phyloP scores from a whole-genome alignment of 1,284 basidiomycete genomes.

The Fereydounia khargensis region DNA sequence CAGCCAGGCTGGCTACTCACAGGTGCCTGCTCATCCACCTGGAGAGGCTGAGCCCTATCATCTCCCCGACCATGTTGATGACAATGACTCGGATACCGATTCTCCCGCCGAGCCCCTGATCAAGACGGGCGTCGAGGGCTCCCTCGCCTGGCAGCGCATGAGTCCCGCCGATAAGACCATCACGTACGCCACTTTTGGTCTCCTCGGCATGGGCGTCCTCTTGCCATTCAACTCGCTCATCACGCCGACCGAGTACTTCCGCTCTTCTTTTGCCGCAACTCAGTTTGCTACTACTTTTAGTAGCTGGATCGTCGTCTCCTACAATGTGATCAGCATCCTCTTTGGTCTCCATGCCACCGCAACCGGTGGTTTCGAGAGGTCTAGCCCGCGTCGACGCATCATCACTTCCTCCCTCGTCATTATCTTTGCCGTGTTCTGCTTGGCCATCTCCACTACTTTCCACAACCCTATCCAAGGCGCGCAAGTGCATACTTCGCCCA shows the following conservation, averaged over 20 bases:
- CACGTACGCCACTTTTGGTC: constrained; percentile 31
- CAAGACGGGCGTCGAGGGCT: constrained; percentile 29
- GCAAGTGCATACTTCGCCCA: constrained; percentile 1
- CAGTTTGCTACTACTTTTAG: constrained; percentile 35
- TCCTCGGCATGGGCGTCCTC: constrained; percentile 30
- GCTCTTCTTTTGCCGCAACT: constrained; percentile 29
- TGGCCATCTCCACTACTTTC: constrained; percentile 22
- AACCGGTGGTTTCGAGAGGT: constrained; percentile 30
- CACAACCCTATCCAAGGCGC: background rate
- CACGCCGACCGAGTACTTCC: constrained; percentile 50
- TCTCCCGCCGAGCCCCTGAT: constrained; percentile 18
- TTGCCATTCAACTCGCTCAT: constrained; percentile 48
- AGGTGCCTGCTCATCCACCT: no score
- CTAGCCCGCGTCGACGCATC: constrained; percentile 21
- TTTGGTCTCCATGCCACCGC: constrained; percentile 39
- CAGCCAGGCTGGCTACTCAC: no score
- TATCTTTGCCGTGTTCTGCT: constrained; percentile 19
- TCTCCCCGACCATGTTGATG: background rate
- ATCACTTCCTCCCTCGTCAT: constrained; percentile 18
- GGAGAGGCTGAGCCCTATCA: background rate
- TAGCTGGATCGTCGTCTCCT: constrained; percentile 45
- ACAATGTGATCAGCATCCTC: constrained; percentile 43
- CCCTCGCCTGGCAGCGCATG: constrained; percentile 28
- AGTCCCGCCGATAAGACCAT: constrained; percentile 6
- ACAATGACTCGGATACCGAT: background rate